phyloP scores from a whole-genome alignment of 2,329 filamentous ascomycete species.

The Nectriaceae sp. region DNA sequence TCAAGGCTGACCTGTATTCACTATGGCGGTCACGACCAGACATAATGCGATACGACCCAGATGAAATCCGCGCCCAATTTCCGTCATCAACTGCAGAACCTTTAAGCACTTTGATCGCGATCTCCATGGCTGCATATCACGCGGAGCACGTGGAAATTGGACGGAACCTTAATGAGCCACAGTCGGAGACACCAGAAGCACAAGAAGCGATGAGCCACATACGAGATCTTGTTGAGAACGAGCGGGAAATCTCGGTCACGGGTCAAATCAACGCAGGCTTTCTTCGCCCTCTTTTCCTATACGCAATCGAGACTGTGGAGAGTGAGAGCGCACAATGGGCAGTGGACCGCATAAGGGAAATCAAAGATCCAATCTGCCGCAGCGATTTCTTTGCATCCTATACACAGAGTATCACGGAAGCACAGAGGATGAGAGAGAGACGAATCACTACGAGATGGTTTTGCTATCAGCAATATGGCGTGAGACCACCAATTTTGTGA shows the following conservation, averaged over 20 bases:
- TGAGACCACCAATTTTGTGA: conserved; percentile 1
- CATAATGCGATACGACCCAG: neutral
- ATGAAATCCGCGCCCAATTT: neutral
- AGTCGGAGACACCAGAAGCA: neutral
- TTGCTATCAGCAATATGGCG: conserved; percentile 10
- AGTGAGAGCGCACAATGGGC: neutral
- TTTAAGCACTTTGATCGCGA: neutral
- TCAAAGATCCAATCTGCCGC: conserved; percentile 5
- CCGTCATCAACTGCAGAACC: neutral
- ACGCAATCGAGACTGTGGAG: neutral
- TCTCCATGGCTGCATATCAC: neutral
- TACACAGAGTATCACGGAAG: conserved; percentile 1
- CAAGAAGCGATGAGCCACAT: neutral
- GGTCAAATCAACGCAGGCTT: neutral
- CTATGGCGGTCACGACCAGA: neutral
- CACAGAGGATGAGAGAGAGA: conserved; percentile 6
- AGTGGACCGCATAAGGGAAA: neutral
- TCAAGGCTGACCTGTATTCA: neutral
- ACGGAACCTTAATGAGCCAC: neutral
- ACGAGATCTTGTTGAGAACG: neutral
- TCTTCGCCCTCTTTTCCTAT: conserved; percentile 1
- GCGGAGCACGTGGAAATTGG: neutral
- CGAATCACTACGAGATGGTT: conserved; percentile 13
- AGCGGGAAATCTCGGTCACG: neutral
- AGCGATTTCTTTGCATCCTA: conserved; percentile 14